Percentiles rank a stretch among this genome's conserved stretches.
Evolutionary conservation across 2,329 filamentous ascomycete genomes (phyloP).

Genomic region (Trichoderma lentiforme): DNA sequence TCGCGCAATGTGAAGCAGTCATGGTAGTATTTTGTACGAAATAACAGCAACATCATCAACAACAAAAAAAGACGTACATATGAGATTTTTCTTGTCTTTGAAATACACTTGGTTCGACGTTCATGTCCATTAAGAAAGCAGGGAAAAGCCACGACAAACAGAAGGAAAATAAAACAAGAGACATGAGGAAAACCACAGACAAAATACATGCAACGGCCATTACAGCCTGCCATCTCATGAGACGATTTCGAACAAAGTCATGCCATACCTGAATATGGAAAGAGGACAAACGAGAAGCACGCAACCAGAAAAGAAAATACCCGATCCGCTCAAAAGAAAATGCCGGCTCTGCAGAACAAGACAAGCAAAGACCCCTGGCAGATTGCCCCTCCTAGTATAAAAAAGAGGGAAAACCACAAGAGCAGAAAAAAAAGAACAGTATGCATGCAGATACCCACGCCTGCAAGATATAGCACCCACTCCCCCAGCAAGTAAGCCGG

Average conservation of each 20-base stretch:
- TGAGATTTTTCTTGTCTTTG: not conserved
- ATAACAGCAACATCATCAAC: not conserved
- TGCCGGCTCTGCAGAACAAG: conserved; percentile 10
- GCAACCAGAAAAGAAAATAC: not conserved
- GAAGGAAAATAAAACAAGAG: not conserved
- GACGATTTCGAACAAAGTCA: not conserved
- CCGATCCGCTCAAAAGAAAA: conserved; percentile 6
- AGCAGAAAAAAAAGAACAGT: not conserved
- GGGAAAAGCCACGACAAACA: not conserved
- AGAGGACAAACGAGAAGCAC: not conserved
- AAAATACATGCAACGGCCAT: conserved; percentile 4
- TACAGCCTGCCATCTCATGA: conserved; percentile 4
- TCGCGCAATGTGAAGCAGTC: not conserved
- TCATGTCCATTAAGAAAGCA: not conserved
- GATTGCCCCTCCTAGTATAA: not conserved
- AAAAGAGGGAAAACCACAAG: not conserved
- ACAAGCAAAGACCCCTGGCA: not conserved
- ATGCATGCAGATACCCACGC: conserved; percentile 2
- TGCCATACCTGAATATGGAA: not conserved
- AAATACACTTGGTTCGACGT: not conserved
- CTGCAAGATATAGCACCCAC: conserved; percentile 11
- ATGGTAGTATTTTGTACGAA: not conserved
- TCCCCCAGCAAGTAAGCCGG: not conserved
- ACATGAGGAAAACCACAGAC: not conserved
- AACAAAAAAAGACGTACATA: not conserved